These are phyloP conservation scores for Elaeagnus macrophylla DNA, from an alignment of 306 rosid genomes.

Conservation along the genomic window DNA sequence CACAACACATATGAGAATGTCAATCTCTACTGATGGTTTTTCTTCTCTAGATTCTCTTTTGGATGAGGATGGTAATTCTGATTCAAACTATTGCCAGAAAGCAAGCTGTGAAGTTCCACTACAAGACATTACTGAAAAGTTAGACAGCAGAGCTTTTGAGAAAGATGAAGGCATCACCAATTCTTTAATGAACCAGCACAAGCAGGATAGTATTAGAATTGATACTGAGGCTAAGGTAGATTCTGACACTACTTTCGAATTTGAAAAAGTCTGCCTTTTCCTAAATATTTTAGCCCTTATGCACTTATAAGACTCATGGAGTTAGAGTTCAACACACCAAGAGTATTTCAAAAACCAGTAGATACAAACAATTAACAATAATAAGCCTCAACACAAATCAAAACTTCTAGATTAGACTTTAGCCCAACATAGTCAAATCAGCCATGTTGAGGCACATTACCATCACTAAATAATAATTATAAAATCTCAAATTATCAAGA, in stretches of 20 bases:
- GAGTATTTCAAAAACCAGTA: no score
- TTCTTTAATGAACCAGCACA: conserved; percentile 23
- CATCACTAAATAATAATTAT: no score
- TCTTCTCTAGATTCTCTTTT: conserved; percentile 16
- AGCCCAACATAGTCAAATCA: no score
- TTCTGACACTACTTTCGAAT: conserved; percentile 22
- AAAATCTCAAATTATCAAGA: no score
- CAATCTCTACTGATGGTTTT: conserved; percentile 32
- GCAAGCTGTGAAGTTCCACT: conserved; percentile 2
- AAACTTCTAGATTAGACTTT: no score
- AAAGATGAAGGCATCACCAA: conserved; percentile 21
- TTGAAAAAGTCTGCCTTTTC: conserved; percentile 1
- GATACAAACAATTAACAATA: no score
- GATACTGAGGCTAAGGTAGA: conserved; percentile 27
- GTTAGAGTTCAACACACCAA: no score
- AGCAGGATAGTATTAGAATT: conserved; percentile 24
- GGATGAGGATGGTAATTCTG: conserved; percentile 4
- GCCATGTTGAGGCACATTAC: no score
- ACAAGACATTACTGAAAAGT: conserved; percentile 30
- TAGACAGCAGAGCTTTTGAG: conserved; percentile 24
- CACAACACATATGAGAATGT: conserved; percentile 28
- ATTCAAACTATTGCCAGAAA: background rate
- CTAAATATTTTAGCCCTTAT: no score
- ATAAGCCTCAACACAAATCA: no score
- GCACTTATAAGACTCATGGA: no score